Evolutionary conservation across 768 basidiomycete genomes (phyloP).

Genomic region (Infundibulicybe gibba): DNA sequence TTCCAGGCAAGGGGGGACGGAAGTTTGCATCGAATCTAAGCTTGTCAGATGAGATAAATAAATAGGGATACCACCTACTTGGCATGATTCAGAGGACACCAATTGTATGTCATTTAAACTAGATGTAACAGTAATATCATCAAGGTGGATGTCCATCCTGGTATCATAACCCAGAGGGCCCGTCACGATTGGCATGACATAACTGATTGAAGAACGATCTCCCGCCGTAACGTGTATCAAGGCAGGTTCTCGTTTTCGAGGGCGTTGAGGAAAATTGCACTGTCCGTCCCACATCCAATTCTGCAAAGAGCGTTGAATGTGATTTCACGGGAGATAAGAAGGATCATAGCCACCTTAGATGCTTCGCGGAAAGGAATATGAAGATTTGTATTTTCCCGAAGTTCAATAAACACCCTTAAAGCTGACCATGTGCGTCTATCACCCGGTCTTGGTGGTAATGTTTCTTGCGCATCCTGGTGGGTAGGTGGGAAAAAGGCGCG

Average conservation of each 20-base stretch:
- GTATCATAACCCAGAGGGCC: constrained; percentile 74
- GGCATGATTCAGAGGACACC: constrained; percentile 72
- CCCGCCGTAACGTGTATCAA: constrained; percentile 74
- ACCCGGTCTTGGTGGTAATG: constrained; percentile 61
- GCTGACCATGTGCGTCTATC: constrained; percentile 83
- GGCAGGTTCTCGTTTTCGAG: constrained; percentile 59
- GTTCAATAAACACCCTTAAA: constrained; percentile 76
- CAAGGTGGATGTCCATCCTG: constrained; percentile 76
- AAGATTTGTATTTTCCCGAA: constrained; percentile 72
- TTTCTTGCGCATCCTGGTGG: constrained; percentile 60
- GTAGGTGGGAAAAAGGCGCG: constrained; percentile 78
- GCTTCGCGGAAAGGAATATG: constrained; percentile 89
- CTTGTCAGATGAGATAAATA: background rate
- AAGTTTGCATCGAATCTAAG: constrained; percentile 65
- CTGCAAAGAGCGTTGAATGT: constrained; percentile 28
- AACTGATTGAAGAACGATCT: constrained; percentile 82
- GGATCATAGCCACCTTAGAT: constrained; percentile 59
- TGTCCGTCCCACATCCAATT: constrained; percentile 93
- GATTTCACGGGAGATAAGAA: constrained; percentile 1
- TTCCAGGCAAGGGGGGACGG: constrained; percentile 86
- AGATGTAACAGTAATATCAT: constrained; percentile 72
- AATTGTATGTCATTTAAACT: constrained; percentile 88
- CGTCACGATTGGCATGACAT: constrained; percentile 80
- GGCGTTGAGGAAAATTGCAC: constrained; percentile 40
- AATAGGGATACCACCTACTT: constrained; percentile 36